Evolutionary conservation across 73 alveolate genomes (phyloP), one percentile per base, ranked within the genome.

Genomic region (Paramecium primaurelia): DNA sequence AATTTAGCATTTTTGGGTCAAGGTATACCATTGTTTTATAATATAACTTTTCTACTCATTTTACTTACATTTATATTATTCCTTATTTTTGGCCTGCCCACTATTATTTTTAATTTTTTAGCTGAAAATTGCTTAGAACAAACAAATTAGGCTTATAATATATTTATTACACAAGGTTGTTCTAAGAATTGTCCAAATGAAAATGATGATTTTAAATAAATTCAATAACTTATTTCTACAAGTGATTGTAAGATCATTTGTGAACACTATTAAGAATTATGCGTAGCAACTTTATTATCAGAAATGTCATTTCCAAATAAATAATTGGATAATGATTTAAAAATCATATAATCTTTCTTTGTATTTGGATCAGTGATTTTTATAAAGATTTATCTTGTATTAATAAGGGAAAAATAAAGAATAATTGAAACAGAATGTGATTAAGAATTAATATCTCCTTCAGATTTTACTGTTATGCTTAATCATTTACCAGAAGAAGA

Each of bases 301-400:
- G 42, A 64, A 64, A 32, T 64, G 20, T 64, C 84, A 64, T 64
- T 64, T 11, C 2, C 49, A 11, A 64, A 64, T 9, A 64, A 64
- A 8, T 32, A 64, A 64, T 28, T 34, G 28, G 9, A 28, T 7
- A 28, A 28, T 12, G 28, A 64, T n/a, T 12, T 32, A 28, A 64
- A 64, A 64, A 32, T 26, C 20, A 64, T 64, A 12, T 28, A 64
- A 32, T 64, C 84, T 32, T 32, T 64, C 12, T 64, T 64, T 32
- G 84, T 64, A 64, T n/a, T 64, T 3, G 84, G 84, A 64, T 64
- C 84, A 12, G 84, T 64, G 84, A 64, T 64, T 12, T 34, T 64
- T 32, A 28, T 64, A 2, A 64, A 64, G 84, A 64, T 64, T 12
- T 64, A 64, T 34, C 30, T 64, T 0, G 47, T 64, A 12, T 64